phyloP scores from a whole-genome alignment of 1,284 basidiomycete species.

The Leccinum colubrinum region DNA sequence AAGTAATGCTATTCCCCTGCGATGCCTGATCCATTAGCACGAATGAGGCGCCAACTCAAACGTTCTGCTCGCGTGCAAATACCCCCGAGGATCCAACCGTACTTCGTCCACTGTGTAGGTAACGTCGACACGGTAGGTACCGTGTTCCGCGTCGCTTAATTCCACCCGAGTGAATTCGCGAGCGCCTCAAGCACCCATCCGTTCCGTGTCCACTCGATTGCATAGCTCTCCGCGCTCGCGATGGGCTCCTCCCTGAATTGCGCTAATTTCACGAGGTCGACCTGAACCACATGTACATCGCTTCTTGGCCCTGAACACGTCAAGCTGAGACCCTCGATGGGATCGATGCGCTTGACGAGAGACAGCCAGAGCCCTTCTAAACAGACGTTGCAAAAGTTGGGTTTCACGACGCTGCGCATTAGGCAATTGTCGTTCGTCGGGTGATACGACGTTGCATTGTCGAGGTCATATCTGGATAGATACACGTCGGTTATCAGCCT shows the following conservation, averaged over 20 bases:
- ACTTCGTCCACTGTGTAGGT: slow-evolving; percentile 58
- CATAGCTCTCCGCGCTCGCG: slow-evolving; percentile 48
- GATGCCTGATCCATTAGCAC: slow-evolving; percentile 1
- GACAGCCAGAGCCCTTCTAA: slow-evolving; percentile 70
- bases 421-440: slow-evolving; percentile 84
- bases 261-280: slow-evolving; percentile 58
- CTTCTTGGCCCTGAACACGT: slow-evolving; percentile 5
- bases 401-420: slow-evolving; percentile 73
- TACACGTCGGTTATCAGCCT: not conserved
- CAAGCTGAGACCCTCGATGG: slow-evolving; percentile 53
- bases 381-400: slow-evolving; percentile 78
- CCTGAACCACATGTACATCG: slow-evolving; percentile 35
- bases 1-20: slow-evolving; percentile 5
- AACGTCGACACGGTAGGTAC: slow-evolving; percentile 47
- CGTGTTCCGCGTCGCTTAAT: slow-evolving; percentile 36
- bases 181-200: slow-evolving; percentile 41
- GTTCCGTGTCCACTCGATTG: slow-evolving; percentile 53
- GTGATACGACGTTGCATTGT: slow-evolving; percentile 63
- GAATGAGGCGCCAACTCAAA: slow-evolving; percentile 12
- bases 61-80: slow-evolving; percentile 23
- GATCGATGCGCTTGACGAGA: slow-evolving; percentile 54
- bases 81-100: slow-evolving; percentile 42
- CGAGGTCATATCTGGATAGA: slow-evolving; percentile 50
- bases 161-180: slow-evolving; percentile 48
- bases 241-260: slow-evolving; percentile 45